Percentiles rank a stretch among this genome's conserved stretches.
phyloP scores from a whole-genome alignment of 768 basidiomycete genomes.

The Serendipita sp. region DNA sequence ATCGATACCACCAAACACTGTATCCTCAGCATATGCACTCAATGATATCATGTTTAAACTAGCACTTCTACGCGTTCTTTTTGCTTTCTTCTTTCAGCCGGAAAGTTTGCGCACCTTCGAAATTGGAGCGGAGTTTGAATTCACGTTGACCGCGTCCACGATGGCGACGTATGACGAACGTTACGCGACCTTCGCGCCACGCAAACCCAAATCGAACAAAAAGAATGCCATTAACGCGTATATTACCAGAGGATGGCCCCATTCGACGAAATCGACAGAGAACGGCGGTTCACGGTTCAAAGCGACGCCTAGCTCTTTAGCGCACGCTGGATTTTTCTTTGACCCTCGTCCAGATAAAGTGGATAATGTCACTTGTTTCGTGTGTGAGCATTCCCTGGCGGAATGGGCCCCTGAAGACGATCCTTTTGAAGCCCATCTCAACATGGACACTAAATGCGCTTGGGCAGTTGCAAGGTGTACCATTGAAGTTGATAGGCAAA shows the following conservation, averaged over 20 bases:
- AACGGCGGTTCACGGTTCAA: slow-evolving; percentile 22
- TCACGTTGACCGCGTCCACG: background rate
- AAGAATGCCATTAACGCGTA: background rate
- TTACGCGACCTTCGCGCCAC: background rate
- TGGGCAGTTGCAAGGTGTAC: slow-evolving; percentile 77
- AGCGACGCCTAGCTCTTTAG: slow-evolving; percentile 59
- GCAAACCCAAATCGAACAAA: slow-evolving; percentile 1
- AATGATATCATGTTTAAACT: too few species aligned
- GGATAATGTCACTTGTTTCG: slow-evolving; percentile 70
- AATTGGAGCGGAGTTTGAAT: background rate
- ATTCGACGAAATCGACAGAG: slow-evolving; percentile 26
- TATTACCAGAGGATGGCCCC: slow-evolving; percentile 40
- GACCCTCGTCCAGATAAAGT: slow-evolving; percentile 46
- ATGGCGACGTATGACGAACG: slow-evolving; percentile 4
- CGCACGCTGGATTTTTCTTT: slow-evolving; percentile 84
- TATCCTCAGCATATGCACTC: too few species aligned
- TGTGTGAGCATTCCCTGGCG: slow-evolving; percentile 65
- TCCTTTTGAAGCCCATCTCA: slow-evolving; percentile 68
- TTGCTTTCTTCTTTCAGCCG: too few species aligned
- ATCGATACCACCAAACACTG: too few species aligned
- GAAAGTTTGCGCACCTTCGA: too few species aligned
- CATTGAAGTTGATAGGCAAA: slow-evolving; percentile 21
- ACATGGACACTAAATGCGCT: slow-evolving; percentile 52
- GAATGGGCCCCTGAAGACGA: slow-evolving; percentile 80
- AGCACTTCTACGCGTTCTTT: too few species aligned